Evolutionary conservation across 2,329 filamentous ascomycete species (phyloP), one percentile per base, ranked within the genome.

Genomic region (Beauveria bassiana): DNA sequence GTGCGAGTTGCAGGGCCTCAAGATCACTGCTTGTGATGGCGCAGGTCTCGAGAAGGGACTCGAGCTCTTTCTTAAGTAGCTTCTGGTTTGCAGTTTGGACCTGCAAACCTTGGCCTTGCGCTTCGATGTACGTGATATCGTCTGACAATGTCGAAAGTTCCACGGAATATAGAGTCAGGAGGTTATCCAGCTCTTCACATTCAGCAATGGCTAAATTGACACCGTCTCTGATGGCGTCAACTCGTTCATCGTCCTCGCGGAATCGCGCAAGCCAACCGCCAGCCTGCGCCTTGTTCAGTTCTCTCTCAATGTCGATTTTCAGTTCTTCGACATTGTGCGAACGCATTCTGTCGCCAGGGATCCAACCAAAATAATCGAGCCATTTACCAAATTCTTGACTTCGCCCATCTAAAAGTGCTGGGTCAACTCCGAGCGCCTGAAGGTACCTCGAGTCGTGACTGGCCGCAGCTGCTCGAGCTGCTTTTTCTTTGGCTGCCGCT

Each of bases 31-130:
- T 79, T 5, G 91, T 92, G 62, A 98, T 96, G 12, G 92, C 93
- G 61, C 96, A 93, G 0, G 91, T 97, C 66, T 93, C 87, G 26
- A 99, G 82, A n/a, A 98, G 79, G 40, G 88, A 89, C 71, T 96
- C 87, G 1, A 99, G 82, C 73, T 99, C 95, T 65, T 88, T 90
- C 73, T 93, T 91, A 52, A 99, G 82, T 31, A 96, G 82, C 73
- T 96, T 96, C 72, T 99, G 95, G 69, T 99, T 99, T 46, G 95
- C 91, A 22, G 93, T 93, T 74, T 98, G 95, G 7, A 99, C 93
- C 70, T 99, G 95, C 52, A 99, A 79, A 78, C 95, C 95, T 75
- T 99, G 93, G 7, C 91, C 93, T 74, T 99, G 95, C 2, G 95
- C 92, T 77, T 99, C 95, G 66, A 99, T 98, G 71, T 96, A 98